Base-by-base conservation (phyloP, 345 rosid genomes). In the Noccaea bulbosa region DNA sequence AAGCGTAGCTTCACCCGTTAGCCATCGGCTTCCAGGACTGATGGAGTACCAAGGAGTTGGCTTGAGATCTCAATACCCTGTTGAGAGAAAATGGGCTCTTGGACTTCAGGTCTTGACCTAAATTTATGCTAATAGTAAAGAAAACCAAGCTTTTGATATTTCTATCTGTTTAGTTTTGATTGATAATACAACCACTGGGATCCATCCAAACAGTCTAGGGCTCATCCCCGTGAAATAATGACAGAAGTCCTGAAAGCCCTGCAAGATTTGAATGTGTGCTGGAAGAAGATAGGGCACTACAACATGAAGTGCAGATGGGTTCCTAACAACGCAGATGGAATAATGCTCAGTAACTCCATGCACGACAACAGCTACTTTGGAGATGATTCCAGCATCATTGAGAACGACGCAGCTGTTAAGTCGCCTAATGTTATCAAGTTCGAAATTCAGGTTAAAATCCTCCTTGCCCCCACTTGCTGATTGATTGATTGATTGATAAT, bases 211-310 rank as follows among this genome's bases (percentile, higher is more conserved):
- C 82, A 92, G 98, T 94, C 96, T 62, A 84, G 86, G 48, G 91
- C 94, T 44, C 93, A 82, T 69, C 99, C 98, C 4, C 91, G 88
- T 61, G 97, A 89, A 69, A 92, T 94, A 73, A 92, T 90, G 98
- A 83, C 83, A 8, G 96, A 86, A 67, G 89, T 94, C 65, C 89
- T 89, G 65, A 86, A 83, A 79, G 95, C 99, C 20, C 73, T 94
- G 77, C 89, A 81, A 80, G 92, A 88, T 65, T 79, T 94, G 80
- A 88, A 84, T 68, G 99, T 89, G 22, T 76, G 86, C 68, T 94
- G 99, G 99, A 91, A 94, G 82, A 94, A 88, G 84, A 91, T 91
- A 24, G 96, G 98, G 52, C 96, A 89, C 54, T 91, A 94, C 83
- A 89, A 91, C 84, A 83, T 94, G 92, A 91, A 89, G 80, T 94